Evolutionary conservation across 192 early-diverging fungal genomes (phyloP), one percentile per base, ranked within the genome.

Genomic region (Coemansia sp.): DNA sequence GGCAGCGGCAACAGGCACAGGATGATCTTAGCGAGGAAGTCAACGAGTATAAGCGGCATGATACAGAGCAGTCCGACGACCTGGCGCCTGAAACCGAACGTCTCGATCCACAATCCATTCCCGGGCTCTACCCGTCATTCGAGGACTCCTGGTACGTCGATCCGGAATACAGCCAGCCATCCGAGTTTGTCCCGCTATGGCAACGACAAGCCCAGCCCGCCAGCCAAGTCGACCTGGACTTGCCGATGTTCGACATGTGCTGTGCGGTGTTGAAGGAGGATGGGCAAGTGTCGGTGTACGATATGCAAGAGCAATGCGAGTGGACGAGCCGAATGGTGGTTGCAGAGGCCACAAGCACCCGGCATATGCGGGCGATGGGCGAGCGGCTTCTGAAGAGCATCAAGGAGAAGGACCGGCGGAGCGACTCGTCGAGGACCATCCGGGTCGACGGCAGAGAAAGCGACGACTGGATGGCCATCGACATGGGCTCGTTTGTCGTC

Each of bases 131-230:
- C 15, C 71, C 71, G 1, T 57, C 67, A 20, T 61, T 75, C 21
- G 60, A 64, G 23, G 74, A 76, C 34, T 76, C 74, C 32, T 76
- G 74, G 74, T 76, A 70, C 38, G 60, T 76, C 12, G 74, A 76
- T 49, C 17, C 56, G 3, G 45, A 9, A 2, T 76, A 51, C 42
- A 58, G 41, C 3, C 36, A 55, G 14, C 28, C 12, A 5, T 38
- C 18, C 6, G 46, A 51, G 10, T 8, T 23, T 11, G 10, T 56
- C 36, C 74, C 74, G 0, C 38, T 76, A 45, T 76, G 74, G 74
- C 53, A 76, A 46, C 62, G 59, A 21, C 67, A 62, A 12, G 67
- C 67, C 65, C 12, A 57, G 61, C 6, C 40, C 38, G 17, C 44
- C 21, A 6, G 30, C 15, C 2, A n/a, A 11, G 26, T 51, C 15